Evolutionary conservation across 2,329 filamentous ascomycete species (phyloP).

Genomic region (Colletotrichum cordylinicola): DNA sequence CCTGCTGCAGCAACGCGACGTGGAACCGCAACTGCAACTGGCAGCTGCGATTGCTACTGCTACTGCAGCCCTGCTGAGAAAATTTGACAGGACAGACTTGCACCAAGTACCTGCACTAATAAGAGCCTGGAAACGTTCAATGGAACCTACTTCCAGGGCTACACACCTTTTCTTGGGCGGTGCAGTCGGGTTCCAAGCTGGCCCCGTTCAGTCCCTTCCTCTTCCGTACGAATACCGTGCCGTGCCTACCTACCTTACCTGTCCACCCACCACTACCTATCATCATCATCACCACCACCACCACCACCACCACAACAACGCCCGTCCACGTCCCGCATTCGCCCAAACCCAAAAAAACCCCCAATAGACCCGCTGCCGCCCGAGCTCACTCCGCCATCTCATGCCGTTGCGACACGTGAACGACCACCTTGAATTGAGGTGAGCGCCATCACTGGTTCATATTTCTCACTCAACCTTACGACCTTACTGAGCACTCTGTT

Average conservation of each 20-base stretch:
- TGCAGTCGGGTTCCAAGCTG: neutral
- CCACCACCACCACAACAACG: neutral
- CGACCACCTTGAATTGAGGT: neutral
- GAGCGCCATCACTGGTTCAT: neutral
- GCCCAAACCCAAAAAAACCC: neutral
- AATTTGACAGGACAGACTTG: neutral
- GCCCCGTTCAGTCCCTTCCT: neutral
- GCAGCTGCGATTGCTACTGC: neutral
- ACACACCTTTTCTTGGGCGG: neutral
- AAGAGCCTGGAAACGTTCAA: neutral
- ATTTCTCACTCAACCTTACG: neutral
- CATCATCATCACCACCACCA: neutral
- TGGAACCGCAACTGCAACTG: neutral
- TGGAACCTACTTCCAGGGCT: neutral
- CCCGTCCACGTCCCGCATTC: neutral
- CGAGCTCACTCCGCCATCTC: conserved; percentile 16
- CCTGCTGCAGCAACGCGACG: neutral
- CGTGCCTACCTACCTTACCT: neutral
- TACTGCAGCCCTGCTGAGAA: conserved; percentile 6
- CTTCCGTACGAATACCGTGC: neutral
- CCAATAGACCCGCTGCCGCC: conserved; percentile 1
- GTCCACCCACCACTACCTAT: neutral
- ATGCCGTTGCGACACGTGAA: conserved; percentile 16
- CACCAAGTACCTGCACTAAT: neutral
- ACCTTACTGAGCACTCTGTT: neutral